Evolutionary conservation across 139 green algal genomes (phyloP).

Genomic region (Haematococcus sp.): DNA sequence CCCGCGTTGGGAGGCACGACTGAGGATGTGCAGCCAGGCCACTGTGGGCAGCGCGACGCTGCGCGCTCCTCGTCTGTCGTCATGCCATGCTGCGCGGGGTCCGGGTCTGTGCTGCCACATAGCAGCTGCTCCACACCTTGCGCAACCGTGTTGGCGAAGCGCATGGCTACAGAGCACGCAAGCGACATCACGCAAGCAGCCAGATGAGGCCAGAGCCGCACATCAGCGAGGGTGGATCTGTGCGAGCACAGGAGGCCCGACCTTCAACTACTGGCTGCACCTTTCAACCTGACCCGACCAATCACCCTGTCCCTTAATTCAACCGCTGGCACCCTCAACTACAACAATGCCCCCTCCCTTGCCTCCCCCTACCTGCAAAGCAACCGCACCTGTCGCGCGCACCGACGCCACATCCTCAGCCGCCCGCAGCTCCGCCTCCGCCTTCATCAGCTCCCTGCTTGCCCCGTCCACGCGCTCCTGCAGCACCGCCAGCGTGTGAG

Average conservation of each 20-base stretch:
- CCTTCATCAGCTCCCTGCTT: slow-evolving; percentile 61
- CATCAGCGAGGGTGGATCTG: background rate
- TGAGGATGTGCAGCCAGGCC: slow-evolving; percentile 50
- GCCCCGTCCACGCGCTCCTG: slow-evolving; percentile 73
- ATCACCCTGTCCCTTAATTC: too few relatives aligned
- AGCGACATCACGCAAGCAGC: background rate
- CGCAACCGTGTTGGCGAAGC: slow-evolving; percentile 26
- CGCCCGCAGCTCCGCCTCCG: slow-evolving; percentile 58
- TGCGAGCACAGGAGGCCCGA: too few relatives aligned
- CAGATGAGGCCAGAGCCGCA: background rate
- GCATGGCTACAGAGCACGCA: slow-evolving; percentile 24
- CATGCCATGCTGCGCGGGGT: slow-evolving; percentile 75
- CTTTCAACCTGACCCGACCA: too few relatives aligned
- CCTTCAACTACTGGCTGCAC: too few relatives aligned
- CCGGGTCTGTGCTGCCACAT: slow-evolving; percentile 67
- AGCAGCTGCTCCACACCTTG: slow-evolving; percentile 61
- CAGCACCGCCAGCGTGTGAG: slow-evolving; percentile 79
- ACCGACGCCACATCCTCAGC: slow-evolving; percentile 75
- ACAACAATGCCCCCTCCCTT: too few relatives aligned
- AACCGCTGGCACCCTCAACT: too few relatives aligned
- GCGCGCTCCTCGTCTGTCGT: slow-evolving; percentile 77
- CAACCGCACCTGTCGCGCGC: slow-evolving; percentile 37
- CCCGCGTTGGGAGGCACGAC: slow-evolving; percentile 64
- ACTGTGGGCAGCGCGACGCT: slow-evolving; percentile 44
- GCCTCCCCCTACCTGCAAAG: too few relatives aligned